Evolutionary conservation across 345 rosid species (phyloP).

Genomic region (Hypericum perforatum): DNA sequence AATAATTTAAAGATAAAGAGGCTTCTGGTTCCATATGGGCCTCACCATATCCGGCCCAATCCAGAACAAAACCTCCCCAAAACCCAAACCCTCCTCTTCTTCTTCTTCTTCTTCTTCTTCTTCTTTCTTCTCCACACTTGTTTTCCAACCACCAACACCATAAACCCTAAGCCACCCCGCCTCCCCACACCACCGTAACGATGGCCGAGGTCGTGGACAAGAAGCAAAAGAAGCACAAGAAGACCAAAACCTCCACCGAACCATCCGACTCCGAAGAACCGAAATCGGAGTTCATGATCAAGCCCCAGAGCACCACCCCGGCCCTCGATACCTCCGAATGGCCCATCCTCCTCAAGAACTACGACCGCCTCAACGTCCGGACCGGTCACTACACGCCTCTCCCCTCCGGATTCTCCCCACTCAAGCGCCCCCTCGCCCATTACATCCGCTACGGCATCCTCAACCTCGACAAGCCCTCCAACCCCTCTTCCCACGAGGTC

Average conservation of each 20-base stretch:
- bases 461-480: conserved; percentile 90
- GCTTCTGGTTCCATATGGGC: too few species aligned
- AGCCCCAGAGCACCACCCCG: conserved; percentile 73
- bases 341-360: conserved; percentile 93
- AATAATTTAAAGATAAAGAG: too few species aligned
- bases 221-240: too few species aligned
- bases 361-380: conserved; percentile 80
- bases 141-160: too few species aligned
- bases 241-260: background rate
- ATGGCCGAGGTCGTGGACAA: too few species aligned
- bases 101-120: too few species aligned
- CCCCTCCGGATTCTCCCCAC: conserved; percentile 75
- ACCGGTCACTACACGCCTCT: conserved; percentile 97
- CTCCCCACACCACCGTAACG: too few species aligned
- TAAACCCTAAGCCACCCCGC: too few species aligned
- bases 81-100: too few species aligned
- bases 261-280: background rate
- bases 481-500: conserved; percentile 95
- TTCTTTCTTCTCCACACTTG: too few species aligned
- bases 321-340: conserved; percentile 74
- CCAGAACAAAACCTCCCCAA: too few species aligned
- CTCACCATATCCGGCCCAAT: too few species aligned
- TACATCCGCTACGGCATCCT: conserved; percentile 78
- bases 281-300: conserved; percentile 53
- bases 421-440: conserved; percentile 72